A percentile compares a stretch with the other conserved stretches of the same genome.
phyloP scores from a whole-genome alignment of 139 green algal species.

The Coelastrella sp. region DNA sequence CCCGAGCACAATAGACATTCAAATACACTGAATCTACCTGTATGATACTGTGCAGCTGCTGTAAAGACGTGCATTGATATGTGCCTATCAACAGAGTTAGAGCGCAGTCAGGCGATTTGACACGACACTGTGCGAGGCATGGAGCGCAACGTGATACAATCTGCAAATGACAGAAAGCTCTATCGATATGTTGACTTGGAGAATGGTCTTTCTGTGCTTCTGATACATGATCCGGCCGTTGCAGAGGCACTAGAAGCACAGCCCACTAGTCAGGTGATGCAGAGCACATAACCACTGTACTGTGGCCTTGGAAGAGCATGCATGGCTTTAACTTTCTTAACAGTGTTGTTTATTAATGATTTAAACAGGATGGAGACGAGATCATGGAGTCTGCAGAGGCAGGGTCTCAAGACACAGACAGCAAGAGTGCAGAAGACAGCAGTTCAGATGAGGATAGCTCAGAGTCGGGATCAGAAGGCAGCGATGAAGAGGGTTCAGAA shows the following conservation, averaged over 20 bases:
- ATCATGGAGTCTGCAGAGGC: neutral
- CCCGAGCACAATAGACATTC: no score
- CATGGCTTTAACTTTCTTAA: neutral
- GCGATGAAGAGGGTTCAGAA: slow-evolving; percentile 44
- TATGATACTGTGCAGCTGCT: no score
- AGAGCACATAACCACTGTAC: neutral
- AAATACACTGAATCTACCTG: no score
- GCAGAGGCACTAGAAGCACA: neutral
- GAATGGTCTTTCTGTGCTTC: slow-evolving; percentile 84
- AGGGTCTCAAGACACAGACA: neutral
- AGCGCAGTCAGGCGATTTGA: no score
- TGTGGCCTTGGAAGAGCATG: neutral
- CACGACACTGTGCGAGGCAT: no score
- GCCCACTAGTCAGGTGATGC: neutral
- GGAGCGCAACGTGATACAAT: slow-evolving; percentile 55
- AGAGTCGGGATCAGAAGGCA: neutral
- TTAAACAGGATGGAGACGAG: neutral
- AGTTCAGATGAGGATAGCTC: slow-evolving; percentile 7
- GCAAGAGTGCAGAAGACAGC: neutral
- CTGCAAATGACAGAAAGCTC: slow-evolving; percentile 73
- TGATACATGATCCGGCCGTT: slow-evolving; percentile 94
- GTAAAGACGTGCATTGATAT: no score
- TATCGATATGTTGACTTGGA: slow-evolving; percentile 77
- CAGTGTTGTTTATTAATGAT: neutral
- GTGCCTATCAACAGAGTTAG: no score